These are phyloP conservation scores for Ustilago bromivora DNA, from an alignment of 1,284 basidiomycete species.

Conservation along the genomic window DNA sequence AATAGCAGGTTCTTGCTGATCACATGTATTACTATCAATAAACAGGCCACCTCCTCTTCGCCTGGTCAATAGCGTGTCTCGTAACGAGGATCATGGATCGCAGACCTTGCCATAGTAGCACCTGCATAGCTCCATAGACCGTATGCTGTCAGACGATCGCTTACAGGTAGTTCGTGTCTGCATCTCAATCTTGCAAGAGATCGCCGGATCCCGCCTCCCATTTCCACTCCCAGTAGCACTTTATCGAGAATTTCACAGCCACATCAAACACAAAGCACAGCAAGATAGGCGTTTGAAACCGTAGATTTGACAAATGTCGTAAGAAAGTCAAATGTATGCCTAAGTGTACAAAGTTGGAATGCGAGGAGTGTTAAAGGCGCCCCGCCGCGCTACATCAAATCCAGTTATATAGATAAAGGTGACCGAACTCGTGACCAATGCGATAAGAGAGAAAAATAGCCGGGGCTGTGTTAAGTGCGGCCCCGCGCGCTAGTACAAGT, in stretches of 20 bases:
- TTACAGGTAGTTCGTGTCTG: too few relatives aligned
- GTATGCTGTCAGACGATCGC: too few relatives aligned
- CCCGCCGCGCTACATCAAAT: constrained; percentile 54
- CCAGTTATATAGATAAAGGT: constrained; percentile 35
- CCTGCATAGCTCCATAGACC: too few relatives aligned
- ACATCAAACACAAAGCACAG: background rate
- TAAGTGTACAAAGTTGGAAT: constrained; percentile 22
- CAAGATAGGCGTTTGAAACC: constrained; percentile 21
- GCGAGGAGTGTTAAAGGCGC: constrained; percentile 60
- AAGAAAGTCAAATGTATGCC: background rate
- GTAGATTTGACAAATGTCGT: constrained; percentile 36
- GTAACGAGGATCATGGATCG: too few relatives aligned
- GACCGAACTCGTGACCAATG: constrained; percentile 24
- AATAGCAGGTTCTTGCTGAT: background rate
- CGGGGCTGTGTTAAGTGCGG: constrained; percentile 55
- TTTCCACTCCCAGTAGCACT: too few relatives aligned
- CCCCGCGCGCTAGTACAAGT: constrained; percentile 39
- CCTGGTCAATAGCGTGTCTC: too few relatives aligned
- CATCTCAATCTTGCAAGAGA: too few relatives aligned
- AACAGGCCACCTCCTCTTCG: background rate
- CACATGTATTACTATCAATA: constrained; percentile 31
- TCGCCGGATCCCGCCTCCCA: too few relatives aligned
- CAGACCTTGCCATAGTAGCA: too few relatives aligned
- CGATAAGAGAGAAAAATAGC: constrained; percentile 1
- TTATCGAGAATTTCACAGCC: too few relatives aligned